Evolutionary conservation across 805 yeast genomes (phyloP).

Genomic region (Kurtzmaniella cleridarum): DNA sequence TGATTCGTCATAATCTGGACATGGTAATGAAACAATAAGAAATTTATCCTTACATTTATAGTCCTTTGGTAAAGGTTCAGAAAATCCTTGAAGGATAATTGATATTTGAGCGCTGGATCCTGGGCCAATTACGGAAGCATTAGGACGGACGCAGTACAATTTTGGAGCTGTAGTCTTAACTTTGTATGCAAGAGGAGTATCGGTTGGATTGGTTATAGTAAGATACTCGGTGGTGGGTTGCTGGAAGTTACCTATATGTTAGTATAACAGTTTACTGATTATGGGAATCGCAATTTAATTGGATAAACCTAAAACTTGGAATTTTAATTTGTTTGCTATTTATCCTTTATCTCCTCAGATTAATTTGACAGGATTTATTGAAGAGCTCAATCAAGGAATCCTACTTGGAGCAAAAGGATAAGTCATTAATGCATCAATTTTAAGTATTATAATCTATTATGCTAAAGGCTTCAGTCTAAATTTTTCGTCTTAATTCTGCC

Average conservation of each 20-base stretch:
- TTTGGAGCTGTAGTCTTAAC: constrained; percentile 98
- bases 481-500: too few relatives aligned
- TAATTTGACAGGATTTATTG: too few relatives aligned
- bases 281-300: too few relatives aligned
- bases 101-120: constrained; percentile 70
- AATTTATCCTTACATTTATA: constrained; percentile 89
- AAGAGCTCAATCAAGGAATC: too few relatives aligned
- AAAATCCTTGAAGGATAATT: constrained; percentile 79
- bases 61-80: constrained; percentile 67
- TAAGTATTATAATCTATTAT: too few relatives aligned
- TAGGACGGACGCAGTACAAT: constrained; percentile 92
- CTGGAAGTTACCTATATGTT: constrained; percentile 61
- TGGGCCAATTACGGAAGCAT: constrained; percentile 75
- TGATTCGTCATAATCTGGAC: constrained; percentile 54
- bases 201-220: constrained; percentile 49
- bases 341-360: too few relatives aligned
- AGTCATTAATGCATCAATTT: too few relatives aligned
- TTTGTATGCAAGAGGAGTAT: constrained; percentile 74
- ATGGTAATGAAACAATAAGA: constrained; percentile 79
- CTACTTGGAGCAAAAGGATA: too few relatives aligned
- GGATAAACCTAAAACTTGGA: too few relatives aligned
- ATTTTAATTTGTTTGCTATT: too few relatives aligned
- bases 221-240: constrained; percentile 62
- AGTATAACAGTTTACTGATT: too few relatives aligned
- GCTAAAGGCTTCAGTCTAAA: too few relatives aligned